Conservation (phyloP, 2,329 filamentous ascomycete species). For the Cladosporium austrohemisphaericum region DNA sequence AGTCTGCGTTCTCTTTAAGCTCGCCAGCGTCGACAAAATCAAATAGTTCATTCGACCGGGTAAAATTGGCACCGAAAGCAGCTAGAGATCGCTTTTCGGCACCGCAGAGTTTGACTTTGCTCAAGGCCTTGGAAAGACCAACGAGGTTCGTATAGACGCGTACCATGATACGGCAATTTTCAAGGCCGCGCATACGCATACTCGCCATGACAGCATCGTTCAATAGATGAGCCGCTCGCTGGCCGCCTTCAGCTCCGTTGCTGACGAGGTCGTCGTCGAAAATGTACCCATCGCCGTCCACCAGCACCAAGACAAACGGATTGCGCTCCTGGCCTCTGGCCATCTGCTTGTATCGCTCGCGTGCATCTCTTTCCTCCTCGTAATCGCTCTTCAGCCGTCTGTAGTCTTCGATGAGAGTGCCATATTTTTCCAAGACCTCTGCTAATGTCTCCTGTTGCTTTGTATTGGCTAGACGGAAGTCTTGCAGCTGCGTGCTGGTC, state of each 20-base stretch:
- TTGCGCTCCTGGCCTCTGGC: conserved; percentile 47
- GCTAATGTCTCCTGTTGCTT: conserved; percentile 24
- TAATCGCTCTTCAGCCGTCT: conserved; percentile 55
- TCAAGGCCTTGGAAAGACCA: conserved; percentile 45
- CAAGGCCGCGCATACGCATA: conserved; percentile 44
- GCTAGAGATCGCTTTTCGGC: conserved; percentile 55
- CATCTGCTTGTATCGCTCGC: conserved; percentile 55
- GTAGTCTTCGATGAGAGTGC: conserved; percentile 51
- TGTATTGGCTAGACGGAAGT: conserved; percentile 21
- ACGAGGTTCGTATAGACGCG: conserved; percentile 47
- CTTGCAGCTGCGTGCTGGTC: conserved; percentile 21
- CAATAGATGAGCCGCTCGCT: conserved; percentile 52
- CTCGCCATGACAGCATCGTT: conserved; percentile 50
- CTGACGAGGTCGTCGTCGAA: conserved; percentile 33
- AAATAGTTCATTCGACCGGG: conserved; percentile 54
- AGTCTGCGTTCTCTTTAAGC: conserved; percentile 57
- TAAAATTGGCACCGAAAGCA: conserved; percentile 56
- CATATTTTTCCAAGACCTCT: conserved; percentile 40
- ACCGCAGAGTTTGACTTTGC: conserved; percentile 48
- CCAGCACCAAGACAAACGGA: conserved; percentile 58
- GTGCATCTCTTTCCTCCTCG: conserved; percentile 52
- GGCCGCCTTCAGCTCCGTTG: conserved; percentile 48
- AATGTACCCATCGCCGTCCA: conserved; percentile 61
- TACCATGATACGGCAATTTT: conserved; percentile 49
- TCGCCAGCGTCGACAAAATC: conserved; percentile 62